Evolutionary conservation across 345 rosid genomes (phyloP), one percentile per base, ranked within the genome.

Genomic region (Chamaenerion angustifolium): DNA sequence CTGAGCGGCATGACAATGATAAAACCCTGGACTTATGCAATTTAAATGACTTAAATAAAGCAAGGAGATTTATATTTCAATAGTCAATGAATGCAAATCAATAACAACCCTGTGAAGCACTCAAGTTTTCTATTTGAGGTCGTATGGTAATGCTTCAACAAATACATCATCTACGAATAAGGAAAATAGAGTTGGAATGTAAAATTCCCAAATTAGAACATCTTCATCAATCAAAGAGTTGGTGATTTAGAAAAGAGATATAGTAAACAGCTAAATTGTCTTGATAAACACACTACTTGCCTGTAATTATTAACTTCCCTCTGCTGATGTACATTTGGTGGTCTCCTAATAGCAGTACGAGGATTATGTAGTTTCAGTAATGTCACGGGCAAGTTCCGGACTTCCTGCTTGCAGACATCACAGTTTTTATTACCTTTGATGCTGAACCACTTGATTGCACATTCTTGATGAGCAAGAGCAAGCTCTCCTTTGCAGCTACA

Each of bases 401-500:
- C 81, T 15, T 78, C 84, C 46, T 75, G 78, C 76, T 64, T 68
- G 69, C 84, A 78, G 12, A 75, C 70, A 56, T 78, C 80, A 70
- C 84, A 78, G 13, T 59, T 72, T 58, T 62, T 75, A 67, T 75
- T 78, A 23, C 81, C 81, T 58, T 72, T 75, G 59, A 75, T 72
- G 62, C 75, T 78, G 69, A 78, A 78, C 84, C 84, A 78, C 56
- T 78, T 78, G 49, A 78, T 61, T 11, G 75, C 76, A 59, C 84
- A 78, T 27, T 72, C 78, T 62, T 75, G 56, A 42, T 78, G 84
- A n/a, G 84, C 78, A n/a, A 78, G 76, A 4, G 84, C 84, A 46
- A 75, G 80, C 55, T 70, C 84, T 51, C 81, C 84, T 54, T 68
- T 78, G 66, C 84, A 78, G 68, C 81, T 75, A 58, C 84, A 78